Base-by-base conservation (phyloP, 163 green algal genomes). In the Scenedesmus sp. region DNA sequence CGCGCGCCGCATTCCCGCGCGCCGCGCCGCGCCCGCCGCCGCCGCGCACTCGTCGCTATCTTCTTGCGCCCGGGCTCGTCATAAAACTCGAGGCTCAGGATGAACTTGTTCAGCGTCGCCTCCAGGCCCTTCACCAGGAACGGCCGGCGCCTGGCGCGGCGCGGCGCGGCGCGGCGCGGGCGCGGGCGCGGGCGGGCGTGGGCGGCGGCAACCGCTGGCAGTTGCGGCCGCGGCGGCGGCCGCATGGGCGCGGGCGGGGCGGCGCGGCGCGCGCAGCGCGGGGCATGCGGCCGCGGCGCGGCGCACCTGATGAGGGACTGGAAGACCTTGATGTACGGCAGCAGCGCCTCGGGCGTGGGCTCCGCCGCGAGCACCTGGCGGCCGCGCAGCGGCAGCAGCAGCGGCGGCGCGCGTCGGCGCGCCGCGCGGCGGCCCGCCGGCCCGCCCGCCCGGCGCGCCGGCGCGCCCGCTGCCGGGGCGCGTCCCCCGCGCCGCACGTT, bases 61-160 rank as follows among this genome's bases (percentile, higher is more conserved):
- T 95, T 97, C 70, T 86, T 85, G 39, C 89, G 83, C 44, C 86
- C 91, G 17, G 78, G 78, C 6, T 93, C 88, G 36, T 97, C 89
- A 81, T 97, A 98, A 69, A 97, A 98, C 86, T 98, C 94, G 75
- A 97, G 78, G 4, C 88, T 93, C 69, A 93, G 90, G 47, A 99
- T 80, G 29, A 98, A 88, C 88, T 98, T 97, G 48, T 91, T 89
- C 56, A 99, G 75, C n/a, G 94, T 96, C 77, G 95, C 97, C 88
- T 99, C 96, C 73, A 99, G 85, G 13, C 89, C 85, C 73, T 97
- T 96, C 22, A 99, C 91, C 80, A 99, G 86, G 86, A 99, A 99
- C 1, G 96, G 96, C 1, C 95, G 91, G 24, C 95, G 89, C 84
- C 93, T 97, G 81, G 14, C 60, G 20, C 24, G 29, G n/a, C n/a